Conservation (phyloP, 1,284 basidiomycete genomes). For the Austropuccinia psidii region DNA sequence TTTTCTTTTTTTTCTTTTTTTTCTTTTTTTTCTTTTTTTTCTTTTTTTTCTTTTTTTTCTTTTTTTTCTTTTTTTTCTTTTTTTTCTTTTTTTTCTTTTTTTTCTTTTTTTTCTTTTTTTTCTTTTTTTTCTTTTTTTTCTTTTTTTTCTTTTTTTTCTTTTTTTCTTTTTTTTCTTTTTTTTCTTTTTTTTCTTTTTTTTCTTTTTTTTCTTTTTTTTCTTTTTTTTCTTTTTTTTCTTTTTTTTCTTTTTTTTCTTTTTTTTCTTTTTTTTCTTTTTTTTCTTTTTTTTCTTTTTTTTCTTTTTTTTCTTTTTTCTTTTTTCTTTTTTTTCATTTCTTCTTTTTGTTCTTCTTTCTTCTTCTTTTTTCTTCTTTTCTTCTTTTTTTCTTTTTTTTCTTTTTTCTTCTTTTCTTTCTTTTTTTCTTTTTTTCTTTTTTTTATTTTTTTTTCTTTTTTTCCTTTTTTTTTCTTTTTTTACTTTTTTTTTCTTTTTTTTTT, state of each 20-base stretch:
- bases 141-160: background rate
- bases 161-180: background rate
- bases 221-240: background rate
- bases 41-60: background rate
- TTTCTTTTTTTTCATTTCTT: background rate
- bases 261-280: background rate
- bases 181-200: background rate
- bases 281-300: background rate
- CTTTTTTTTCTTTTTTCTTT: background rate
- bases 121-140: background rate
- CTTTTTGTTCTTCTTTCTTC: background rate
- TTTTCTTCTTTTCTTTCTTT: background rate
- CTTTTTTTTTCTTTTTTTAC: background rate
- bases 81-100: background rate
- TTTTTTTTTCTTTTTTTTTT: background rate
- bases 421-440: background rate
- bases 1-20: background rate
- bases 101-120: background rate
- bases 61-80: background rate
- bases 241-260: background rate
- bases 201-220: background rate
- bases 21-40: background rate
- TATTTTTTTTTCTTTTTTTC: background rate
- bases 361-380: background rate
- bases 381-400: background rate